Conservation (phyloP, 192 early-diverging fungal genomes). For the Geranomyces michiganensis region DNA sequence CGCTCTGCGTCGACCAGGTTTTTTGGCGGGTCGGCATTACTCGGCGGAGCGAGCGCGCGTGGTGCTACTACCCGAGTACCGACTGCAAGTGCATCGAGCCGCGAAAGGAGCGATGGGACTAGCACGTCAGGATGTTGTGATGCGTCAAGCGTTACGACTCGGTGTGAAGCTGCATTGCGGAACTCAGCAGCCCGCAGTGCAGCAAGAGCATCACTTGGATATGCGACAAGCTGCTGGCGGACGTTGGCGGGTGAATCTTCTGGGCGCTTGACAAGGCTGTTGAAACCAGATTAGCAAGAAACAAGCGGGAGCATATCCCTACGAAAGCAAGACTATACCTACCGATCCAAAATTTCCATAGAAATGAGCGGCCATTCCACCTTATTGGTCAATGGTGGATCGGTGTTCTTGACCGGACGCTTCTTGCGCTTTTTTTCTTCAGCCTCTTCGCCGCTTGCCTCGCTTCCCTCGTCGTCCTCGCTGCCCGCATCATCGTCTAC, state of each 20-base stretch:
- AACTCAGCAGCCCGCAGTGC: background rate
- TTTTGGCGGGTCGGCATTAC: conserved; percentile 18
- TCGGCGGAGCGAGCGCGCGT: conserved; percentile 26
- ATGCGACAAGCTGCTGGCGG: conserved; percentile 7
- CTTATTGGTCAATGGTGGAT: conserved; percentile 39
- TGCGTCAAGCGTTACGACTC: conserved; percentile 48
- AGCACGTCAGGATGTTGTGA: conserved; percentile 50
- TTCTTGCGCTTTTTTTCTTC: conserved; percentile 15
- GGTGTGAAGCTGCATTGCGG: background rate
- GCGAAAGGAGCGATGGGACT: conserved; percentile 30
- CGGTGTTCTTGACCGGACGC: conserved; percentile 2
- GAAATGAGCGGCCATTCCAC: conserved; percentile 43
- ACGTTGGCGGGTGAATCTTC: conserved; percentile 44
- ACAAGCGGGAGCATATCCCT: background rate
- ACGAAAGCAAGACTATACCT: background rate
- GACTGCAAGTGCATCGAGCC: conserved; percentile 39
- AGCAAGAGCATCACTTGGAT: background rate
- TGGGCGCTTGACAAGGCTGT: conserved; percentile 50
- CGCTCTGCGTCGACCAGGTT: conserved; percentile 39
- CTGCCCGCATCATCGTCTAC: conserved; percentile 31
- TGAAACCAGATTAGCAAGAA: background rate
- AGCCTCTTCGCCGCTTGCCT: conserved; percentile 4
- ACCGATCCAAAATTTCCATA: conserved; percentile 48
- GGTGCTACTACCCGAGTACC: conserved; percentile 26
- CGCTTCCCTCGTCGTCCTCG: conserved; percentile 29